Percentiles rank a stretch among this genome's conserved stretches.
These are phyloP conservation scores for Crotalaria pallida DNA, from an alignment of 306 rosid species.

Conservation along the genomic window DNA sequence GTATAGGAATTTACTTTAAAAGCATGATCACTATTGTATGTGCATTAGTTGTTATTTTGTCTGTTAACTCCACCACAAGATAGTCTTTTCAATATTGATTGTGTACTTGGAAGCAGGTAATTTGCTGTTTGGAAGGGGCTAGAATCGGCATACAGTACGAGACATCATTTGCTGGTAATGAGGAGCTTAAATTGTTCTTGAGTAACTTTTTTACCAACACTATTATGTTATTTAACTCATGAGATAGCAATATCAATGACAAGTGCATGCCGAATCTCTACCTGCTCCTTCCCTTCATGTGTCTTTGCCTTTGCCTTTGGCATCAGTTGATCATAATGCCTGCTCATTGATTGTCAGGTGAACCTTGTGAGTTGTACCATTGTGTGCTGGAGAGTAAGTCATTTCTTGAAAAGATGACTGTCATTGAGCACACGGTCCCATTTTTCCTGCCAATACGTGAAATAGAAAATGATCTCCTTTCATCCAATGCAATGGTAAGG, in stretches of 20 bases:
- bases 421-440: conserved; percentile 87
- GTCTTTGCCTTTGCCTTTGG: conserved; percentile 18
- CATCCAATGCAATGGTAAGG: conserved; percentile 84
- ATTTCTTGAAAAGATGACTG: conserved; percentile 93
- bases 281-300: neutral
- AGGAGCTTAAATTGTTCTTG: conserved; percentile 19
- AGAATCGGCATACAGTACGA: conserved; percentile 89
- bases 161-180: conserved; percentile 87
- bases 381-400: conserved; percentile 96
- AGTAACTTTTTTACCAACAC: neutral
- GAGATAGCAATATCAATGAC: conserved; percentile 9
- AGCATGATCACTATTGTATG: neutral
- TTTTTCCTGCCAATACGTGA: conserved; percentile 83
- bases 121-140: conserved; percentile 87
- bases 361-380: conserved; percentile 74
- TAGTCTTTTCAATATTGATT: conserved; percentile 6
- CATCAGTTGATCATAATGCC: conserved; percentile 5
- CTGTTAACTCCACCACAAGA: neutral
- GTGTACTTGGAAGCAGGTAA: conserved; percentile 53
- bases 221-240: conserved; percentile 8
- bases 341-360: conserved; percentile 51
- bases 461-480: conserved; percentile 82
- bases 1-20: neutral
- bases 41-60: conserved; percentile 1
- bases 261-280: conserved; percentile 20